Evolutionary conservation across 805 yeast genomes (phyloP), one percentile per base, ranked within the genome.

Genomic region (Spencermartinsiella europaea): DNA sequence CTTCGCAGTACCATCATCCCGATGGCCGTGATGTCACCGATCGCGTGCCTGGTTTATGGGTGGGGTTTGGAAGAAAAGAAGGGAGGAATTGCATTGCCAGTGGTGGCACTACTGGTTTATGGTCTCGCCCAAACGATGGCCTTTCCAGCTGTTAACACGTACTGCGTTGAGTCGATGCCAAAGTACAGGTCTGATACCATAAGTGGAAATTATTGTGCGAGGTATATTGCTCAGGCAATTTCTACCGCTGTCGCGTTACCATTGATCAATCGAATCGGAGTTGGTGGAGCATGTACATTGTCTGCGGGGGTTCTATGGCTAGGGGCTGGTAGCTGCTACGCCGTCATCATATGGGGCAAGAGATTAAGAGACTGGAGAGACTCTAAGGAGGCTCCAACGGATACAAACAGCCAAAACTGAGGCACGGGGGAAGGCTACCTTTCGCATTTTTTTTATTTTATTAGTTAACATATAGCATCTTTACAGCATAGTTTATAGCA

Each of bases 151-250:
- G 56, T 75, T 34, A 79, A 79, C 53, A 72, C 82, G 2, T 79
- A 79, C 55, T 76, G 81, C 61, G 76, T 77, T 21, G 84, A 79
- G 53, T 71, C 77, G 3, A 67, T 76, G 72, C 81, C 81, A 1
- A 68, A 73, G 27, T 56, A 78, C 38, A 70, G 68, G 28, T 79
- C 81, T 17, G 82, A 74, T 55, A 81, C 79, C 1, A 73, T 79
- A 36, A 80, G 75, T 0, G 71, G 77, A 5, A 77, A 77, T 52
- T 79, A 79, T 48, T 69, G 74, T 42, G 59, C 72, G 1, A 61
- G 84, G 41, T 77, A 71, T 53, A 48, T 75, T 1, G 75, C 77
- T 4, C 77, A 76, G 12, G 79, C 78, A 1, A 60, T 78, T 5
- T 75, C 76, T 0, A 68, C 79, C 4, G 79, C 76, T 3, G 67